phyloP scores from a whole-genome alignment of 495 filamentous ascomycete genomes.

The Copromyces sp. region DNA sequence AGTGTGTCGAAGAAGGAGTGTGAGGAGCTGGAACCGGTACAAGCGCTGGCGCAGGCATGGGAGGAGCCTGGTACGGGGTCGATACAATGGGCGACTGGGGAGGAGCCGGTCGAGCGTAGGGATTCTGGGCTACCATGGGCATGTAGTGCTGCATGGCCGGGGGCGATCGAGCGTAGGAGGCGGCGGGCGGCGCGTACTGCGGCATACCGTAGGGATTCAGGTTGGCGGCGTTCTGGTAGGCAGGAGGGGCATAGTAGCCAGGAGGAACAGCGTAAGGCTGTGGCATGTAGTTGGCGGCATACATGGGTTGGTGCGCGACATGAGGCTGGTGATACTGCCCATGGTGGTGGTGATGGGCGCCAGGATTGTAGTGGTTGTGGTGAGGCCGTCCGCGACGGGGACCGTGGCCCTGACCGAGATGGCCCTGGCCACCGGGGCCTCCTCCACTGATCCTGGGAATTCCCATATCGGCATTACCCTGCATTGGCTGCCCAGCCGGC shows the following conservation, averaged over 20 bases:
- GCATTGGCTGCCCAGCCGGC: slow-evolving; percentile 52
- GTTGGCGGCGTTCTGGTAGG: slow-evolving; percentile 25
- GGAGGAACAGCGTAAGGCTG: slow-evolving; percentile 18
- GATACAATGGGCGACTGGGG: slow-evolving; percentile 33
- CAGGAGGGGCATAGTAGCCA: slow-evolving; percentile 26
- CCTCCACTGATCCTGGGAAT: slow-evolving; percentile 13
- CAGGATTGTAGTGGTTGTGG: slow-evolving; percentile 31
- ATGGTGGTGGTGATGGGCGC: slow-evolving; percentile 21
- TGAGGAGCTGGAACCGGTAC: slow-evolving; percentile 28
- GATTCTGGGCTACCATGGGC: slow-evolving; percentile 28
- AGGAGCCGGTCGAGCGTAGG: slow-evolving; percentile 28
- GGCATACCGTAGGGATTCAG: slow-evolving; percentile 12
- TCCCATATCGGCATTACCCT: slow-evolving; percentile 35
- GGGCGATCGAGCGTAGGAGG: slow-evolving; percentile 24
- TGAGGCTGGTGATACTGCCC: slow-evolving; percentile 24
- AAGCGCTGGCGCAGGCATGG: slow-evolving; percentile 19
- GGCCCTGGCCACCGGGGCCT: slow-evolving; percentile 15
- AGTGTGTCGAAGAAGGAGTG: slow-evolving; percentile 31
- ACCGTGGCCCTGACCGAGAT: slow-evolving; percentile 1
- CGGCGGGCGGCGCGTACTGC: slow-evolving; percentile 25
- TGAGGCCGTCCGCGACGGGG: slow-evolving; percentile 20
- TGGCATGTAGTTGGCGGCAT: slow-evolving; percentile 28
- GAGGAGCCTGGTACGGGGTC: slow-evolving; percentile 29
- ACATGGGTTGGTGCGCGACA: slow-evolving; percentile 24
- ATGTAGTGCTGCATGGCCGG: slow-evolving; percentile 33